Percentiles rank a stretch among this genome's conserved stretches.
Conservation (phyloP, 805 yeast species). For the Maudiozyma bulderi region DNA sequence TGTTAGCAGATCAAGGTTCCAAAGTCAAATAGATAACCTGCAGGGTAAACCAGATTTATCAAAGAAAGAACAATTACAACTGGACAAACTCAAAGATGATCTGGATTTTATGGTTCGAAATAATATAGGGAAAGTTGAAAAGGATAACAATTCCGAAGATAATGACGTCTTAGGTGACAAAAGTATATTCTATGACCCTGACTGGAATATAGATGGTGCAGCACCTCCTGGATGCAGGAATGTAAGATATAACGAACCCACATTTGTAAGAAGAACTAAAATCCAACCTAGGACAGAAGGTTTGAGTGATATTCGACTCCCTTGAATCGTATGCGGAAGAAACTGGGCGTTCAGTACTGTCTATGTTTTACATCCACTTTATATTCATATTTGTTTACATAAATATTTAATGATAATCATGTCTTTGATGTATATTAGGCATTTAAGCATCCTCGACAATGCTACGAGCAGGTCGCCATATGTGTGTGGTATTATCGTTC, state of each 20-base stretch:
- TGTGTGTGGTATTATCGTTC: slow-evolving; percentile 78
- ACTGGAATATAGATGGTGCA: slow-evolving; percentile 51
- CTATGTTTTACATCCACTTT: neutral
- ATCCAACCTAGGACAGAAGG: slow-evolving; percentile 5
- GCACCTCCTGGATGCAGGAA: slow-evolving; percentile 34
- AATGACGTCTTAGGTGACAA: slow-evolving; percentile 32
- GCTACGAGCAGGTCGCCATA: slow-evolving; percentile 60
- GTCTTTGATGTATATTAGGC: neutral
- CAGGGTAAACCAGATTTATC: slow-evolving; percentile 21
- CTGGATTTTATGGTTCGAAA: slow-evolving; percentile 31
- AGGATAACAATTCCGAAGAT: neutral
- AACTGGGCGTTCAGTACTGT: neutral
- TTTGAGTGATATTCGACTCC: slow-evolving; percentile 2
- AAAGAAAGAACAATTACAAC: slow-evolving; percentile 28
- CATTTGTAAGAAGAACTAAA: slow-evolving; percentile 24
- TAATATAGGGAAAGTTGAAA: slow-evolving; percentile 3
- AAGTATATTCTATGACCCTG: slow-evolving; percentile 56
- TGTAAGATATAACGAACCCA: slow-evolving; percentile 21
- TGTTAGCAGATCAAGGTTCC: slow-evolving; percentile 17
- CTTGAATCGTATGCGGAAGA: neutral
- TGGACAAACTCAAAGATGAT: slow-evolving; percentile 32
- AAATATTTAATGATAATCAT: too few relatives aligned
- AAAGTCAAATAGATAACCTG: slow-evolving; percentile 14
- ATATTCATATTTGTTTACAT: too few relatives aligned
- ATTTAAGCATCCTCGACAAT: slow-evolving; percentile 17